These are phyloP conservation scores for Microsporum ferrugineum DNA, from an alignment of 2,329 filamentous ascomycete genomes.

Conservation along the genomic window DNA sequence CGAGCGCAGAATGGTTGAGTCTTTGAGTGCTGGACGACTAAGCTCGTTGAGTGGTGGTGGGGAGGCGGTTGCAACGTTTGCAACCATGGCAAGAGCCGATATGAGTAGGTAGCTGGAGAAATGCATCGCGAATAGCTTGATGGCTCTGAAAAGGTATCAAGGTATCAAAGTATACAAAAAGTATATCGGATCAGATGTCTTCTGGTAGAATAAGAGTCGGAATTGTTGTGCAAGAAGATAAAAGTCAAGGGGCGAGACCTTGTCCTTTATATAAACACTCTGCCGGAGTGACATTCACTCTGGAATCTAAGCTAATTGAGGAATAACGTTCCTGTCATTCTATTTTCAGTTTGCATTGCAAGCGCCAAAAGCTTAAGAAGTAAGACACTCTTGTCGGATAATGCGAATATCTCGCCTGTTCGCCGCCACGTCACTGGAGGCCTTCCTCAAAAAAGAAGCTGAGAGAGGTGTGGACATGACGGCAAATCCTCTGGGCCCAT, in stretches of 20 bases:
- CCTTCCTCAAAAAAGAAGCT: not conserved
- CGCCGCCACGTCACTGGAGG: not conserved
- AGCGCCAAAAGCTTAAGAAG: not conserved
- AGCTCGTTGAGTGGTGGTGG: not conserved
- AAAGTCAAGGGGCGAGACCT: not conserved
- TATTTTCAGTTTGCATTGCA: not conserved
- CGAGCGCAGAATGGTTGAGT: conserved; percentile 4
- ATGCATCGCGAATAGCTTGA: not conserved
- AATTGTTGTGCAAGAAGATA: not conserved
- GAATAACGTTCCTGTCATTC: not conserved
- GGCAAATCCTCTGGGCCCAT: not conserved
- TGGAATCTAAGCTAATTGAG: no score
- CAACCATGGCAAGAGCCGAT: not conserved
- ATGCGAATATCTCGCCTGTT: not conserved
- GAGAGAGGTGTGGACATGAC: not conserved
- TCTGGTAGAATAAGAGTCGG: not conserved
- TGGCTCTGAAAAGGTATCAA: not conserved
- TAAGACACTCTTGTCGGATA: not conserved
- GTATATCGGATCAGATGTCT: not conserved
- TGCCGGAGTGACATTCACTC: not conserved
- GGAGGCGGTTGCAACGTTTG: not conserved
- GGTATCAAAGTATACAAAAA: not conserved
- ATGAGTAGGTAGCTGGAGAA: not conserved
- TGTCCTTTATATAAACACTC: not conserved
- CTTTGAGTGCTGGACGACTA: conserved; percentile 1